Evolutionary conservation across 495 filamentous ascomycete genomes (phyloP).

Genomic region (Cetradonia linearis): DNA sequence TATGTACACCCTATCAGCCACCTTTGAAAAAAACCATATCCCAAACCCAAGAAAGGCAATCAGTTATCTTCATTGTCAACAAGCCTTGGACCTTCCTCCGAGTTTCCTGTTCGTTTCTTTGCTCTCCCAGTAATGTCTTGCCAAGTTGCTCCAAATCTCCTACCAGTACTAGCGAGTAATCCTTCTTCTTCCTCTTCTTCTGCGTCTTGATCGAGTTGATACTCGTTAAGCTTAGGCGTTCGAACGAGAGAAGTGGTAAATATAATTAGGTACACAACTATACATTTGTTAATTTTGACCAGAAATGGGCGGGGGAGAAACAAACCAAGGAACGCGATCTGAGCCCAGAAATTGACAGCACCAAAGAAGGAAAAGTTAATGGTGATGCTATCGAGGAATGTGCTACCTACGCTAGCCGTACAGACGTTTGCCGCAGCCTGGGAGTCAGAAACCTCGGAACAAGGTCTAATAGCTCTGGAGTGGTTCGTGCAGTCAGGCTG

Average conservation of each 20-base stretch:
- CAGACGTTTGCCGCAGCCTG: conserved; percentile 62
- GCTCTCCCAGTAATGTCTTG: conserved; percentile 64
- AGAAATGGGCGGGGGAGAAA: neutral
- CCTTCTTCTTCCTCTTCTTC: conserved; percentile 95
- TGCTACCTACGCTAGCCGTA: conserved; percentile 80
- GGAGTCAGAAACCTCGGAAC: conserved; percentile 59
- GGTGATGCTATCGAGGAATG: conserved; percentile 87
- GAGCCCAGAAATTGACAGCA: conserved; percentile 86
- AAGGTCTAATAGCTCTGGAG: conserved; percentile 61
- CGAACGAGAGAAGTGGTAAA: conserved; percentile 67
- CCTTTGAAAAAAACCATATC: neutral
- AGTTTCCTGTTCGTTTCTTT: conserved; percentile 20
- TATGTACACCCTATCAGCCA: neutral
- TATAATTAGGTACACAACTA: conserved; percentile 65
- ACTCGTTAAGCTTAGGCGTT: conserved; percentile 63
- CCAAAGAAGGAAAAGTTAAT: conserved; percentile 95
- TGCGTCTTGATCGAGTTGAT: conserved; percentile 72
- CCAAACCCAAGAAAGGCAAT: neutral
- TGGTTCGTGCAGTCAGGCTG: conserved; percentile 74
- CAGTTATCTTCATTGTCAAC: conserved; percentile 17
- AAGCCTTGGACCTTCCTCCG: conserved; percentile 10
- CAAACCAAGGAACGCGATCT: conserved; percentile 77
- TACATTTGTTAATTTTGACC: conserved; percentile 18
- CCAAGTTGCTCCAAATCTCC: conserved; percentile 77
- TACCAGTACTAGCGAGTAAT: conserved; percentile 67